Percentiles rank a stretch among this genome's conserved stretches.
These are phyloP conservation scores for Paecilomyces niveus DNA, from an alignment of 2,329 filamentous ascomycete genomes.

Conservation along the genomic window DNA sequence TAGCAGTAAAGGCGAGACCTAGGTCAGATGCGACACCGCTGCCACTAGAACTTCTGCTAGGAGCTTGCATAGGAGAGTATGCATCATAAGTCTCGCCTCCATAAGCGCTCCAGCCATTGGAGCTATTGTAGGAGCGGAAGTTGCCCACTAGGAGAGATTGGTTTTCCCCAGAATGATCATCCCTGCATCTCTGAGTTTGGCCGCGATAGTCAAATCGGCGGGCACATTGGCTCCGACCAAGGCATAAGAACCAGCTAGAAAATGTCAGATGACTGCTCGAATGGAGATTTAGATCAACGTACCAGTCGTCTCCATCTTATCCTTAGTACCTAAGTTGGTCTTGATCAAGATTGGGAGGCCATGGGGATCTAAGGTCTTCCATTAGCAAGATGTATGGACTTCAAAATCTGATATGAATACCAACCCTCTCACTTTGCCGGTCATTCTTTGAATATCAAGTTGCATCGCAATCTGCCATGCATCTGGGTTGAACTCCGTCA, in stretches of 20 bases:
- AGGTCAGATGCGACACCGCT: constrained; percentile 54
- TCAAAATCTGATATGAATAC: not conserved
- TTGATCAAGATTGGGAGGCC: constrained; percentile 62
- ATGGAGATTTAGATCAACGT: not conserved
- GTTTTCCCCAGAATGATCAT: constrained; percentile 61
- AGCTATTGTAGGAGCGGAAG: constrained; percentile 48
- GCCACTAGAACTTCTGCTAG: constrained; percentile 55
- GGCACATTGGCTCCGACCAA: constrained; percentile 53
- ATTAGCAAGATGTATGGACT: not conserved
- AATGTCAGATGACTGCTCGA: not conserved
- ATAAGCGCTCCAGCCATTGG: constrained; percentile 58
- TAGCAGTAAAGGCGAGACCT: constrained; percentile 50
- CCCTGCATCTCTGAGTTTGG: constrained; percentile 54
- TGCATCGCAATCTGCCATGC: constrained; percentile 42
- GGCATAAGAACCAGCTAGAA: constrained; percentile 53
- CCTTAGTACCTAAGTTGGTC: constrained; percentile 58
- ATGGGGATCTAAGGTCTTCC: constrained; percentile 48
- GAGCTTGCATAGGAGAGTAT: constrained; percentile 57
- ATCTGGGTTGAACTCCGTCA: constrained; percentile 52
- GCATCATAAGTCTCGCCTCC: constrained; percentile 57
- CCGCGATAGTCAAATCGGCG: constrained; percentile 52
- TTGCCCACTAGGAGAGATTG: constrained; percentile 60
- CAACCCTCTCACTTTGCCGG: constrained; percentile 41
- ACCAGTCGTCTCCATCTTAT: constrained; percentile 56
- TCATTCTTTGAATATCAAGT: constrained; percentile 43